Percentiles rank a stretch among this genome's conserved stretches.
phyloP scores from a whole-genome alignment of 306 rosid genomes.

The Hippophae gyantsensis region DNA sequence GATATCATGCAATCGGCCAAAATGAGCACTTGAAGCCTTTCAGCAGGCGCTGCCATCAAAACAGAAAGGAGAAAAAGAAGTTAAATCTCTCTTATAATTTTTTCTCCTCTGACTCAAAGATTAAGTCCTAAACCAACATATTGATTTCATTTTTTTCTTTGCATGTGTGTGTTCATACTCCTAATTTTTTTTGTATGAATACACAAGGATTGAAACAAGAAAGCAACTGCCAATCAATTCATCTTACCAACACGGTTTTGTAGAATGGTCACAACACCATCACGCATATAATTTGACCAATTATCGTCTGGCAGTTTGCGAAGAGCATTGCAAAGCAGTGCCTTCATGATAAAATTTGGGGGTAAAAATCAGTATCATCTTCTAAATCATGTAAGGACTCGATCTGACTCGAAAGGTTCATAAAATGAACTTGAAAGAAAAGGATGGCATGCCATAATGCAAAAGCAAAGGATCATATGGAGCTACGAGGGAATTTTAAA shows the following conservation, averaged over 20 bases:
- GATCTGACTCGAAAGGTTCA: too few species aligned
- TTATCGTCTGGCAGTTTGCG: constrained; percentile 33
- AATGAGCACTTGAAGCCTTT: constrained; percentile 77
- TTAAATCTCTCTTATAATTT: too few species aligned
- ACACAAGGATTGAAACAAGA: neutral
- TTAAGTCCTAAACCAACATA: neutral
- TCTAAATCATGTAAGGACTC: too few species aligned
- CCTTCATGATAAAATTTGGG: constrained; percentile 26
- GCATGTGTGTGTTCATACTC: neutral
- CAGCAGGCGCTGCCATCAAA: constrained; percentile 63
- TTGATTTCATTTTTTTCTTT: constrained; percentile 6
- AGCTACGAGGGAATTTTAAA: too few species aligned
- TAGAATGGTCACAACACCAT: constrained; percentile 67
- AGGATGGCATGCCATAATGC: too few species aligned
- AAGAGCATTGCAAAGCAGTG: constrained; percentile 41
- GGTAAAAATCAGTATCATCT: neutral
- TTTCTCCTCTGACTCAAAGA: neutral
- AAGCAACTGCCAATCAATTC: neutral
- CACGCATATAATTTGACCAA: constrained; percentile 55
- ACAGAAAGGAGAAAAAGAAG: constrained; percentile 7
- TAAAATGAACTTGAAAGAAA: too few species aligned
- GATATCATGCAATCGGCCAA: constrained; percentile 78
- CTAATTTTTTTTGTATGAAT: neutral
- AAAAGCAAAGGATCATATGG: too few species aligned
- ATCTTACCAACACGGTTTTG: constrained; percentile 85